Conservation (phyloP, 208 protist genomes). For the Porcisia hertigi region DNA sequence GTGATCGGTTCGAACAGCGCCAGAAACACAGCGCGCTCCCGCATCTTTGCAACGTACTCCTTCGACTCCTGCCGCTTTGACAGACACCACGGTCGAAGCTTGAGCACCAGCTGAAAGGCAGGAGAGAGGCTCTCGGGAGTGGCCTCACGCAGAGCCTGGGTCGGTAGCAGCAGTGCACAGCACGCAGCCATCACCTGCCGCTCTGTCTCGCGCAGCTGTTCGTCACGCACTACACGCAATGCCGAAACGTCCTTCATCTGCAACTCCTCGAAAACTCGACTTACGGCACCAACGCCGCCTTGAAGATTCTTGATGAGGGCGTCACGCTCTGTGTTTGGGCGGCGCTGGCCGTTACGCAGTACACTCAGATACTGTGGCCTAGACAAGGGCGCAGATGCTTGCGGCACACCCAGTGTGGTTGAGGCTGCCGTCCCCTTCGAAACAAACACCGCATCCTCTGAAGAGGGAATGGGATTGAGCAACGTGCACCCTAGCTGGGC, state of each 20-base stretch:
- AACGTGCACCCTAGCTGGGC: conserved; percentile 75
- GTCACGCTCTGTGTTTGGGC: conserved; percentile 71
- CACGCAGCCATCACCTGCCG: conserved; percentile 83
- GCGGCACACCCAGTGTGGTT: conserved; percentile 7
- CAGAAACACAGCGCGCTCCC: conserved; percentile 69
- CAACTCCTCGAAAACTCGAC: conserved; percentile 70
- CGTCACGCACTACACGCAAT: conserved; percentile 75
- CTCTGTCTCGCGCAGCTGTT: conserved; percentile 67
- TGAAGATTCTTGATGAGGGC: conserved; percentile 84
- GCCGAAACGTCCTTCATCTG: conserved; percentile 66
- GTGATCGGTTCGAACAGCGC: conserved; percentile 72
- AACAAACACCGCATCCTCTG: conserved; percentile 7
- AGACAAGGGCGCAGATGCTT: background rate
- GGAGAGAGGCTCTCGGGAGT: conserved; percentile 47
- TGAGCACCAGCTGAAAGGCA: conserved; percentile 67
- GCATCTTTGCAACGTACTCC: conserved; percentile 57
- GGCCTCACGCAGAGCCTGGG: conserved; percentile 46
- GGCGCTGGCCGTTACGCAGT: conserved; percentile 64
- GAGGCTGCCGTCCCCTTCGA: background rate
- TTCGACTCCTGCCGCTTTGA: conserved; percentile 77
- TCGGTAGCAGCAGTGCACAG: conserved; percentile 74
- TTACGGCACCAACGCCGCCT: conserved; percentile 72
- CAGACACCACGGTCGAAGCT: conserved; percentile 76
- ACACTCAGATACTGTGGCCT: conserved; percentile 48
- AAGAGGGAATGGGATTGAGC: conserved; percentile 28